Percentiles rank a stretch among this genome's conserved stretches.
Conservation (phyloP, 164 flowering plant species). For the Berberis thunbergii region DNA sequence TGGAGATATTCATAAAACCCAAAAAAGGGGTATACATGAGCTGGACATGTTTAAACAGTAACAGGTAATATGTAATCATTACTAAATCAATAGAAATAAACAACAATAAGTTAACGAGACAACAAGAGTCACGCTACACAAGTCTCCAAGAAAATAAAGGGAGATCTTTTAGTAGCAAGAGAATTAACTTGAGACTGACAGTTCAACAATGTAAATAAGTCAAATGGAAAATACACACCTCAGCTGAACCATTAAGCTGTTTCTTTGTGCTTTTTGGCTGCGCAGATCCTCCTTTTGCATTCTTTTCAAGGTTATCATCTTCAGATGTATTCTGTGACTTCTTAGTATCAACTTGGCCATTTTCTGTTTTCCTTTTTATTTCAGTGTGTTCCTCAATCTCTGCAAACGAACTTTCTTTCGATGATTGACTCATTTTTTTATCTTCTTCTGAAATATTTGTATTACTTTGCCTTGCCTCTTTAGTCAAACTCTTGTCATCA, state of each 20-base stretch:
- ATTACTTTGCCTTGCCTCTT: constrained; percentile 27
- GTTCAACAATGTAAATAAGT: background rate
- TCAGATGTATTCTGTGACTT: constrained; percentile 7
- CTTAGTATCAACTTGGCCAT: constrained; percentile 5
- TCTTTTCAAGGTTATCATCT: background rate
- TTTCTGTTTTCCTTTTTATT: constrained; percentile 17
- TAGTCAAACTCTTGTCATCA: constrained; percentile 15
- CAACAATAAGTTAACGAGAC: too few species aligned
- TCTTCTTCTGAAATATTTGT: constrained; percentile 22
- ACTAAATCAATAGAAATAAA: too few species aligned
- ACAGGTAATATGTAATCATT: too few species aligned
- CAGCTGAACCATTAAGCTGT: constrained; percentile 37
- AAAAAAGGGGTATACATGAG: too few species aligned
- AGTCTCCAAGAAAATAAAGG: too few species aligned
- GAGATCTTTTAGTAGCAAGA: too few species aligned
- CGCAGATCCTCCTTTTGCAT: constrained; percentile 18
- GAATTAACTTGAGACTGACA: too few species aligned
- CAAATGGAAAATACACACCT: constrained; percentile 29
- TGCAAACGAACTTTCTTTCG: background rate
- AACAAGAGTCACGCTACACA: too few species aligned
- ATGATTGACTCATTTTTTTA: constrained; percentile 1
- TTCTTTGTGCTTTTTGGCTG: constrained; percentile 20
- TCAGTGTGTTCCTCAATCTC: constrained; percentile 11
- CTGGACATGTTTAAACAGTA: too few species aligned
- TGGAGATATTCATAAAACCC: too few species aligned